These are phyloP conservation scores for Paecilomyces sp. DNA, from an alignment of 2,329 filamentous ascomycete genomes.

Conservation along the genomic window DNA sequence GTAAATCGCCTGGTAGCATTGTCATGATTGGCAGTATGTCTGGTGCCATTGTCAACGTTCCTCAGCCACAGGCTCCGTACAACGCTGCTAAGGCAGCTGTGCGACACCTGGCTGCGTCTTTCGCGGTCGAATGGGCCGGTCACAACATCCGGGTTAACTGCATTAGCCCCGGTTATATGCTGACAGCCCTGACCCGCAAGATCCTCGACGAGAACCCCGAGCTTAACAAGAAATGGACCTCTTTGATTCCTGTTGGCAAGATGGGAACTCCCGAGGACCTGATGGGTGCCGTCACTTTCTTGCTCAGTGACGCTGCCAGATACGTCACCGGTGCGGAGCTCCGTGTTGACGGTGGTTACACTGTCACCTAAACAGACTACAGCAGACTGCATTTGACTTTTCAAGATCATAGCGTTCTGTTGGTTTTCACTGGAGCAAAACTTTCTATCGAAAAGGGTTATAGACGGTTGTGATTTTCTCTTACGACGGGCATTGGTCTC, in stretches of 20 bases:
- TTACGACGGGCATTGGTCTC: neutral
- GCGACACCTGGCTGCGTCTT: slow-evolving; percentile 74
- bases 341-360: slow-evolving; percentile 82
- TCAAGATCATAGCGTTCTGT: neutral
- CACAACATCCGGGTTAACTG: slow-evolving; percentile 88
- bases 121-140: slow-evolving; percentile 90
- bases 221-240: slow-evolving; percentile 83
- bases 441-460: neutral
- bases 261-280: slow-evolving; percentile 90
- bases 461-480: neutral
- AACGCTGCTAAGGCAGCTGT: slow-evolving; percentile 91
- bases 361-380: slow-evolving; percentile 54
- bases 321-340: slow-evolving; percentile 73
- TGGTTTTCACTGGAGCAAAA: neutral
- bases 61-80: slow-evolving; percentile 88
- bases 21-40: slow-evolving; percentile 96
- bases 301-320: slow-evolving; percentile 69
- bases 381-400: neutral
- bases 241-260: slow-evolving; percentile 83
- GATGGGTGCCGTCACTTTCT: slow-evolving; percentile 85
- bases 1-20: slow-evolving; percentile 72
- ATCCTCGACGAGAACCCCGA: slow-evolving; percentile 91
- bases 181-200: slow-evolving; percentile 89
- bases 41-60: slow-evolving; percentile 87
- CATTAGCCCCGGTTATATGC: slow-evolving; percentile 93